A percentile compares a stretch with the other conserved stretches of the same genome.
Evolutionary conservation across 768 basidiomycete species (phyloP).

Genomic region (Candolleomyces aberdarensis): DNA sequence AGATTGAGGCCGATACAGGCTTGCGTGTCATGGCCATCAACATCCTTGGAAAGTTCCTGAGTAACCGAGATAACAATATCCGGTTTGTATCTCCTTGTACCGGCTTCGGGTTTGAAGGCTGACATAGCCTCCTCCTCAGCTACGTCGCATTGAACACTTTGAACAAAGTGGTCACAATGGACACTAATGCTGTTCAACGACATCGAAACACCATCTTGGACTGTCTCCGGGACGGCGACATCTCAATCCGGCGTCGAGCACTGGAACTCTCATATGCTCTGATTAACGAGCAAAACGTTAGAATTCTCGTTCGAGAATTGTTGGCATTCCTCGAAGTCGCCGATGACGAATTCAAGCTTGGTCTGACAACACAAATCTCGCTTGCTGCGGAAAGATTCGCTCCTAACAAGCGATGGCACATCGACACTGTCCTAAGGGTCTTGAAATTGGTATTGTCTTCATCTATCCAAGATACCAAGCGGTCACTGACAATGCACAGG

Average conservation of each 20-base stretch:
- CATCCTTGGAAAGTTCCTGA: slow-evolving; percentile 95
- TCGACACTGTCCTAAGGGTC: slow-evolving; percentile 92
- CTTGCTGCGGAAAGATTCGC: slow-evolving; percentile 95
- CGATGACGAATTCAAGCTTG: slow-evolving; percentile 97
- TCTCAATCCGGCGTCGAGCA: slow-evolving; percentile 95
- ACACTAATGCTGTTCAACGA: slow-evolving; percentile 96
- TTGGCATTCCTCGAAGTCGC: slow-evolving; percentile 97
- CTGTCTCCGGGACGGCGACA: slow-evolving; percentile 97
- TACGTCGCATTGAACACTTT: slow-evolving; percentile 98
- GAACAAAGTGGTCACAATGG: slow-evolving; percentile 97
- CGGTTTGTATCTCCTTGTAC: slow-evolving; percentile 51
- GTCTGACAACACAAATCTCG: slow-evolving; percentile 96
- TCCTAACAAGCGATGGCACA: slow-evolving; percentile 98
- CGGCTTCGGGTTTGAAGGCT: not conserved
- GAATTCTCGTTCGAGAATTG: slow-evolving; percentile 87
- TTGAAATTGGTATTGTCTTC: slow-evolving; percentile 72
- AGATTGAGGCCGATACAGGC: slow-evolving; percentile 95
- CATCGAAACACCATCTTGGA: slow-evolving; percentile 99
- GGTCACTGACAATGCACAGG: slow-evolving; percentile 43
- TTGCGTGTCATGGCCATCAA: slow-evolving; percentile 99
- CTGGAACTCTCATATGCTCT: slow-evolving; percentile 96
- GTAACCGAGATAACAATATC: slow-evolving; percentile 98
- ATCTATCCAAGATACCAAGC: not conserved
- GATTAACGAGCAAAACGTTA: slow-evolving; percentile 92
- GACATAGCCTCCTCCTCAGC: slow-evolving; percentile 36